Evolutionary conservation across 768 basidiomycete genomes (phyloP).

Genomic region (Boletus patriciae): DNA sequence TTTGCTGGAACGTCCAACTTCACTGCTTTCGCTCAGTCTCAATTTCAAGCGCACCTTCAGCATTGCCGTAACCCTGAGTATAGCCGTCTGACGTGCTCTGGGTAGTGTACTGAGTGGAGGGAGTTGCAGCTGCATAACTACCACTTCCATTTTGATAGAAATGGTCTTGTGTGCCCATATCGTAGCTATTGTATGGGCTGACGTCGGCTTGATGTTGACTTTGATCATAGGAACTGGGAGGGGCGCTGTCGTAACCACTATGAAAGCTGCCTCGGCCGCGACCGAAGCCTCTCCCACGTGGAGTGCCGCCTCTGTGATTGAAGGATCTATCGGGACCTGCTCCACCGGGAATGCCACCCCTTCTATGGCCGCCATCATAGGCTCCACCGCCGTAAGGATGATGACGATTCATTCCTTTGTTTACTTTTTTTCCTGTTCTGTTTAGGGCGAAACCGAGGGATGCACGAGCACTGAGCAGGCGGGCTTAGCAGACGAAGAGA

Average conservation of each 20-base stretch:
- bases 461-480: conserved; percentile 26
- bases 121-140: conserved; percentile 51
- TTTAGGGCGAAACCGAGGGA: conserved; percentile 25
- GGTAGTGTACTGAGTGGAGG: conserved; percentile 53
- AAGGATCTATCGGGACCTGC: conserved; percentile 71
- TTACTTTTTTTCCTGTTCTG: conserved; percentile 27
- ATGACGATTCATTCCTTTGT: conserved; percentile 73
- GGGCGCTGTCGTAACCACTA: conserved; percentile 54
- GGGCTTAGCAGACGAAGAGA: conserved; percentile 27
- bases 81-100: conserved; percentile 47
- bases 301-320: conserved; percentile 60
- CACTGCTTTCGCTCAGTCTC: conserved; percentile 56
- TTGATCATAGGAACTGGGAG: conserved; percentile 65
- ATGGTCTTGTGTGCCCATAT: conserved; percentile 51
- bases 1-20: conserved; percentile 35
- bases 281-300: conserved; percentile 48
- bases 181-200: conserved; percentile 71
- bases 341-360: conserved; percentile 65
- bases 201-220: conserved; percentile 58
- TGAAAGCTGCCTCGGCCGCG: conserved; percentile 58
- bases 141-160: conserved; percentile 73
- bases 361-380: conserved; percentile 60
- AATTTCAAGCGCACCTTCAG: conserved; percentile 86
- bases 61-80: conserved; percentile 61
- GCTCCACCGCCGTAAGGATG: conserved; percentile 73